These are phyloP conservation scores for Pisolithus tinctorius DNA, from an alignment of 768 basidiomycete genomes.

Conservation along the genomic window DNA sequence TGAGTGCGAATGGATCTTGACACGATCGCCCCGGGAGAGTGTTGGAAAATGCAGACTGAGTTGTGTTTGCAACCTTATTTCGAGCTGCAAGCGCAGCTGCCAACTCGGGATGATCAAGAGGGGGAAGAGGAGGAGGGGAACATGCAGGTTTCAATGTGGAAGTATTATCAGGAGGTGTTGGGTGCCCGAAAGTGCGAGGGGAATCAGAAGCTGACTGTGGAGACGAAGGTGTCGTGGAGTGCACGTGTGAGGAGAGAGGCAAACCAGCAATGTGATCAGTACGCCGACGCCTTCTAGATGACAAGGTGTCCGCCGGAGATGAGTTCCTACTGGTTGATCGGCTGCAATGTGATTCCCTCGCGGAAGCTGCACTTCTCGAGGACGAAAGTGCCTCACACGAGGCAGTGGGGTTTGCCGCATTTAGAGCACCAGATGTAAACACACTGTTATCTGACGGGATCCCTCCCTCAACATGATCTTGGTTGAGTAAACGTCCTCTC, in stretches of 20 bases:
- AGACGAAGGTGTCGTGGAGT: constrained; percentile 22
- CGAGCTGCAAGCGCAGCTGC: constrained; percentile 15
- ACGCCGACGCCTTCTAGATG: constrained; percentile 20
- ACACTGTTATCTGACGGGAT: background rate
- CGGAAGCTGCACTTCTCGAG: constrained; percentile 10
- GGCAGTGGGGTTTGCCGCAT: constrained; percentile 6
- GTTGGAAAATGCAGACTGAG: constrained; percentile 9
- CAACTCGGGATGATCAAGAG: constrained; percentile 38
- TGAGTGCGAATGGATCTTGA: constrained; percentile 15
- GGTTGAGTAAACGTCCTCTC: constrained; percentile 5
- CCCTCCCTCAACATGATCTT: constrained; percentile 14
- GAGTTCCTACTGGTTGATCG: constrained; percentile 19
- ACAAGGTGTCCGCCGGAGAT: constrained; percentile 24
- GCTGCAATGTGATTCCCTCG: constrained; percentile 13
- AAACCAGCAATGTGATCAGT: constrained; percentile 11
- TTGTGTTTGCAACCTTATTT: constrained; percentile 8
- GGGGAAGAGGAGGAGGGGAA: constrained; percentile 47
- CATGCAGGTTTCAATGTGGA: constrained; percentile 17
- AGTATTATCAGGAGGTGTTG: constrained; percentile 25
- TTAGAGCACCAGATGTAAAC: background rate
- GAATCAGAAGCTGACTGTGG: constrained; percentile 25
- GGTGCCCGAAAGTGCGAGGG: constrained; percentile 36
- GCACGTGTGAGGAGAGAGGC: constrained; percentile 9
- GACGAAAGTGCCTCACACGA: constrained; percentile 6
- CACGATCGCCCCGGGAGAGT: constrained; percentile 14